phyloP scores from a whole-genome alignment of 257 asterid species.

The Jaltomata sinuosa region DNA sequence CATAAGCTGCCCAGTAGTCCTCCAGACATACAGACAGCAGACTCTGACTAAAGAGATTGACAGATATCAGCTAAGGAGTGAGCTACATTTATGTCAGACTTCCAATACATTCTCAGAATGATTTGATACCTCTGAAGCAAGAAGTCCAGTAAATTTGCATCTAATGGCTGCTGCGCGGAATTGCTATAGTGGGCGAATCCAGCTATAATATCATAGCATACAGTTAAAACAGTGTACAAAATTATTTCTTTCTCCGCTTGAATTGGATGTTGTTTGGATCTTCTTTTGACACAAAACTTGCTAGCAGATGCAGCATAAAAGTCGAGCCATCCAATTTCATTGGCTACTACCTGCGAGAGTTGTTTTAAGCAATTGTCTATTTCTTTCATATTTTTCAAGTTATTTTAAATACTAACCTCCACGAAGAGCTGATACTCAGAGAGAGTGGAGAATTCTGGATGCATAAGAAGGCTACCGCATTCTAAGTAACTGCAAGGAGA shows the following conservation, averaged over 20 bases:
- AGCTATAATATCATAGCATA: slow-evolving; percentile 63
- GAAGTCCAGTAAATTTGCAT: slow-evolving; percentile 46
- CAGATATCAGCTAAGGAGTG: slow-evolving; percentile 10
- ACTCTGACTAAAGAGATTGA: slow-evolving; percentile 47
- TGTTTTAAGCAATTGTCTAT: slow-evolving; percentile 2
- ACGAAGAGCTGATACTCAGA: slow-evolving; percentile 65
- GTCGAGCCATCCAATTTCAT: slow-evolving; percentile 81
- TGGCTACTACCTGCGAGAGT: slow-evolving; percentile 46
- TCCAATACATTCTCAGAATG: background rate
- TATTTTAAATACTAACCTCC: slow-evolving; percentile 46
- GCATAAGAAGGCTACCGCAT: slow-evolving; percentile 52
- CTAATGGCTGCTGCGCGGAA: slow-evolving; percentile 47
- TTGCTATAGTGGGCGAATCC: slow-evolving; percentile 69
- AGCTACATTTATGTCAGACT: background rate
- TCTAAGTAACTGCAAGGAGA: slow-evolving; percentile 57
- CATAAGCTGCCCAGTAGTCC: slow-evolving; percentile 68
- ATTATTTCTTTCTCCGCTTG: slow-evolving; percentile 72
- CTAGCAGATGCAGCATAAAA: slow-evolving; percentile 42
- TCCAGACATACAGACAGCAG: slow-evolving; percentile 60
- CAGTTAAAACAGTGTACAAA: slow-evolving; percentile 46
- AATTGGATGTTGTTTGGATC: slow-evolving; percentile 39
- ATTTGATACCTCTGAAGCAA: slow-evolving; percentile 56
- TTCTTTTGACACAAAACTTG: slow-evolving; percentile 33
- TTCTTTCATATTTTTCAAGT: background rate
- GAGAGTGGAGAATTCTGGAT: slow-evolving; percentile 54